Conservation (phyloP, 768 basidiomycete species). For the Boletus barrowsii region DNA sequence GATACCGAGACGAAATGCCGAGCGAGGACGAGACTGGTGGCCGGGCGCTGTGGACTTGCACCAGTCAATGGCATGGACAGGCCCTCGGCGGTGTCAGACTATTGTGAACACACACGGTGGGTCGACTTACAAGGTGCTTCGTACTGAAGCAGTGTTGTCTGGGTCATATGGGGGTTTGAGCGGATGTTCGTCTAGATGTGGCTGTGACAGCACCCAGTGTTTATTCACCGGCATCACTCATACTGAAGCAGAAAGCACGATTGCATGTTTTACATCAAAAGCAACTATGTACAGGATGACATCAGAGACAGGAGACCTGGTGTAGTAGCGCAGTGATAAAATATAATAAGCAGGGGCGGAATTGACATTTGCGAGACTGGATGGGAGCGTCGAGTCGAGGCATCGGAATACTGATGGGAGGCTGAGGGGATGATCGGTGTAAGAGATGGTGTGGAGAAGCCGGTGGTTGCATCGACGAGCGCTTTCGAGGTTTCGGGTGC, state of each 20-base stretch:
- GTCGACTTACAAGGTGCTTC: constrained; percentile 78
- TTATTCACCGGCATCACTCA: neutral
- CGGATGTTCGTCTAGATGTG: constrained; percentile 18
- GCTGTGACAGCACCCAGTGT: constrained; percentile 11
- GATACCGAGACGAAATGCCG: constrained; percentile 80
- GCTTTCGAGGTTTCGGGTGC: constrained; percentile 25
- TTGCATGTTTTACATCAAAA: constrained; percentile 29
- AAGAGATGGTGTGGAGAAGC: constrained; percentile 1
- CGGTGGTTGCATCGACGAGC: constrained; percentile 25
- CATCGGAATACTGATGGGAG: constrained; percentile 14
- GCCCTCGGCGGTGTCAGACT: constrained; percentile 52
- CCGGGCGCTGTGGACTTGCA: constrained; percentile 77
- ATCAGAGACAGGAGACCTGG: constrained; percentile 17
- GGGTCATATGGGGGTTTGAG: constrained; percentile 46
- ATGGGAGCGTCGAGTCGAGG: constrained; percentile 23
- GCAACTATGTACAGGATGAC: constrained; percentile 30
- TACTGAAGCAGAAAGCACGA: constrained; percentile 3
- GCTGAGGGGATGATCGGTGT: constrained; percentile 10
- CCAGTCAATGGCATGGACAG: constrained; percentile 85
- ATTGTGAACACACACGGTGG: neutral
- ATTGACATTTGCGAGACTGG: constrained; percentile 17
- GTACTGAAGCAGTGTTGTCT: constrained; percentile 73
- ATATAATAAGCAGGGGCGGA: constrained; percentile 16
- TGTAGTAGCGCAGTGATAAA: constrained; percentile 20
- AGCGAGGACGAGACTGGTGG: constrained; percentile 68